These are phyloP conservation scores for Chrysoporthe deuterocubensis DNA, from an alignment of 2,329 filamentous ascomycete species.

Conservation along the genomic window DNA sequence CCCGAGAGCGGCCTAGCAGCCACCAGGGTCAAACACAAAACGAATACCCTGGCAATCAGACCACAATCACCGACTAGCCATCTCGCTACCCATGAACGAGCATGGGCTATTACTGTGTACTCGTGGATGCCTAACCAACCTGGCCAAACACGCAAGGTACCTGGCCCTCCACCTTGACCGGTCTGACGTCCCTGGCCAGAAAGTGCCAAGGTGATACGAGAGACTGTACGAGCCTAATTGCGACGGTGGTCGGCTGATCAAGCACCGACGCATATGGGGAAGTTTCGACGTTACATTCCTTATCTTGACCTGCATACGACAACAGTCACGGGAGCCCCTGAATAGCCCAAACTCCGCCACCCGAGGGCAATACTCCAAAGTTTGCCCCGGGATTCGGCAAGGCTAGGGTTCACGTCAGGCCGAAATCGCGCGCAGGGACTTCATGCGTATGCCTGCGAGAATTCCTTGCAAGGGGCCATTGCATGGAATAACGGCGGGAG, in stretches of 20 bases:
- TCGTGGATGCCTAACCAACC: not conserved
- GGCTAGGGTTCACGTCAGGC: not conserved
- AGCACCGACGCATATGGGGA: constrained; percentile 12
- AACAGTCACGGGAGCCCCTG: constrained; percentile 23
- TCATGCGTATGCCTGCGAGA: not conserved
- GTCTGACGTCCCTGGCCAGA: not conserved
- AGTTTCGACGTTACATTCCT: constrained; percentile 12
- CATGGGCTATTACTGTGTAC: not conserved
- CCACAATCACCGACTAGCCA: not conserved
- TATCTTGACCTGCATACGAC: constrained; percentile 14
- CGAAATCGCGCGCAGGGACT: not conserved
- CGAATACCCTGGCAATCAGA: not conserved
- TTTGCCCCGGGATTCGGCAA: not conserved
- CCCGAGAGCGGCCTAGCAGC: not conserved
- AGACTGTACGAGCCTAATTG: not conserved
- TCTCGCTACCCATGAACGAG: not conserved
- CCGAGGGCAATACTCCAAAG: not conserved
- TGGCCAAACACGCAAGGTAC: not conserved
- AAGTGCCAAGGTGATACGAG: not conserved
- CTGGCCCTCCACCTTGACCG: not conserved
- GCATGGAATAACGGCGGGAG: not conserved
- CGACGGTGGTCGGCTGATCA: not conserved
- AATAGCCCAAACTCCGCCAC: not conserved
- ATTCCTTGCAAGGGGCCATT: not conserved
- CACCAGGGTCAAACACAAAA: constrained; percentile 1